Percentiles rank a stretch among this genome's conserved stretches.
These are phyloP conservation scores for Penicillium sp. DNA, from an alignment of 2,329 filamentous ascomycete genomes.

Conservation along the genomic window DNA sequence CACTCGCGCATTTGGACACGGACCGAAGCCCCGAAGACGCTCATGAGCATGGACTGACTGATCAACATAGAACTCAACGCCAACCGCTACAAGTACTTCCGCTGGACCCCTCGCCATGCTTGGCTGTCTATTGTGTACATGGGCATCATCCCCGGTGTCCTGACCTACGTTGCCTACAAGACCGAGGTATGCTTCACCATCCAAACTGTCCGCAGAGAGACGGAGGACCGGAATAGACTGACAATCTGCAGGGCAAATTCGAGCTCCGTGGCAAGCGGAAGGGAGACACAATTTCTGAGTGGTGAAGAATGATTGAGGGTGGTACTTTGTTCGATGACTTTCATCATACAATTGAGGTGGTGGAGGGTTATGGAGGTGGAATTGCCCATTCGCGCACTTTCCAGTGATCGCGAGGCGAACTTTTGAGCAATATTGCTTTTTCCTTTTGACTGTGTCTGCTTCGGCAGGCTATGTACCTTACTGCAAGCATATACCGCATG, in stretches of 20 bases:
- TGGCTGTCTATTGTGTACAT: slow-evolving; percentile 77
- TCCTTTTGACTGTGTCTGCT: slow-evolving; percentile 8
- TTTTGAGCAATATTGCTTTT: slow-evolving; percentile 5
- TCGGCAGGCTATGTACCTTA: slow-evolving; percentile 28
- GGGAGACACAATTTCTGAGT: slow-evolving; percentile 82
- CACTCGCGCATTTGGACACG: neutral
- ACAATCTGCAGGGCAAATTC: slow-evolving; percentile 70
- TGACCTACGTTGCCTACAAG: slow-evolving; percentile 72
- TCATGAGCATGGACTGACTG: slow-evolving; percentile 10
- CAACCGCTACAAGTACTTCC: slow-evolving; percentile 91
- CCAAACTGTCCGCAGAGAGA: neutral
- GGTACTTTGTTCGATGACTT: slow-evolving; percentile 1
- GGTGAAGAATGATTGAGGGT: slow-evolving; percentile 45
- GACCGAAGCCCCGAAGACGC: neutral
- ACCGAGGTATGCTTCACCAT: slow-evolving; percentile 71
- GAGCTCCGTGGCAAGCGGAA: slow-evolving; percentile 83
- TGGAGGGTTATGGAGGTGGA: neutral
- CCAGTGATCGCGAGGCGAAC: neutral
- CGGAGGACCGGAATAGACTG: slow-evolving; percentile 12
- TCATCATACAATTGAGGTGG: neutral
- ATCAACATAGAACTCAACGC: slow-evolving; percentile 67
- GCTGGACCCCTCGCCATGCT: slow-evolving; percentile 84
- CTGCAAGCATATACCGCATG: slow-evolving; percentile 36
- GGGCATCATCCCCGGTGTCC: slow-evolving; percentile 66
- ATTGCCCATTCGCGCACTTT: neutral